These are phyloP conservation scores for Alternaria arborescens DNA, from an alignment of 2,329 filamentous ascomycete species.

Conservation along the genomic window DNA sequence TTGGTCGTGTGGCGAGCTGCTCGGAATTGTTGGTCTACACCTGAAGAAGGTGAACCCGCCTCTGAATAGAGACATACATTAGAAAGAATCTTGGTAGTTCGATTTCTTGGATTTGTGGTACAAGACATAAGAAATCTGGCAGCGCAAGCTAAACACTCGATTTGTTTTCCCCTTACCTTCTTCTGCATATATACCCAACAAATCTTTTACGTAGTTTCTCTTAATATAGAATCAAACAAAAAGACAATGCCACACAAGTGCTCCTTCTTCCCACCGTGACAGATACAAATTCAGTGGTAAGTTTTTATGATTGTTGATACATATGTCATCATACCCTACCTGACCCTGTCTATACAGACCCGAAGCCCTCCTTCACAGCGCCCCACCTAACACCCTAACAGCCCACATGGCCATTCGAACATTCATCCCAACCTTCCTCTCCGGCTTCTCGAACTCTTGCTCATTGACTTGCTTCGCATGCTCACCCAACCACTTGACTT, in stretches of 20 bases:
- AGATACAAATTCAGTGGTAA: neutral
- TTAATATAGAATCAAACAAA: neutral
- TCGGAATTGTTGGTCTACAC: constrained; percentile 47
- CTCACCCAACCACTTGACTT: constrained; percentile 81
- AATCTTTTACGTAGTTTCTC: neutral
- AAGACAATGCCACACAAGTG: neutral
- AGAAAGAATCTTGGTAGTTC: neutral
- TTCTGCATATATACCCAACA: constrained; percentile 14
- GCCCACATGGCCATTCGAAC: constrained; percentile 95
- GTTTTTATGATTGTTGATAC: neutral
- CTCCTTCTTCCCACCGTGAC: neutral
- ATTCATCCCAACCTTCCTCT: constrained; percentile 83
- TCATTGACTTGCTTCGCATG: constrained; percentile 73
- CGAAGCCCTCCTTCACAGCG: constrained; percentile 64
- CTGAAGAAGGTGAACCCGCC: neutral
- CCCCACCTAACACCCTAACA: constrained; percentile 83
- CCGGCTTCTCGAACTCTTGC: constrained; percentile 80
- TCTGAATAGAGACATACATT: neutral
- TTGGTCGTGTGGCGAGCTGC: constrained; percentile 56
- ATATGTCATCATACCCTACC: neutral
- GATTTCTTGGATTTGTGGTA: neutral
- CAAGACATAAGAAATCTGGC: neutral
- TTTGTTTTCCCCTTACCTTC: neutral
- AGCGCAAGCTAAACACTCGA: constrained; percentile 4
- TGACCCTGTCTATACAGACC: neutral